Evolutionary conservation across 2,329 filamentous ascomycete species (phyloP), one percentile per base, ranked within the genome.

Genomic region (Fusarium tupiense): DNA sequence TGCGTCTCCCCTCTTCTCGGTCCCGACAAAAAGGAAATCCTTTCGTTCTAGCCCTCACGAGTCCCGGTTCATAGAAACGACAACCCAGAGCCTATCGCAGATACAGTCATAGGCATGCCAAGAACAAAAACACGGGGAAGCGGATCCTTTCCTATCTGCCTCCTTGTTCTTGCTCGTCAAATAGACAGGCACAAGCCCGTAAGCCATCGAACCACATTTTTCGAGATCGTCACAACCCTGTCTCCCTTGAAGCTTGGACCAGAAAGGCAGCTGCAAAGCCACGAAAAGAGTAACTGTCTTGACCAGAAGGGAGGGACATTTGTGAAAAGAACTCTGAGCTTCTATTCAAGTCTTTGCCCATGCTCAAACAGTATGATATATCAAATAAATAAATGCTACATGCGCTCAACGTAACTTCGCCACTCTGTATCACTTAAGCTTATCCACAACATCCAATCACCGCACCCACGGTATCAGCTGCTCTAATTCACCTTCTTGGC

Each of bases 211-310:
- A 65, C 61, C 70, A 67, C 41, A 63, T 57, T 22, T 53, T 50
- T 52, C 35, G 16, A 58, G 13, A 54, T 63, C 26, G 53, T 61
- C 29, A n/a, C 63, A 62, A 64, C 56, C 47, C 54, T 66, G 47
- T 17, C 43, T 38, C 29, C 40, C 35, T 52, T 53, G 46, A 61
- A 63, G 62, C 72, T 67, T 69, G 38, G 37, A 65, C 59, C 24
- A 74, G 62, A 62, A 74, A 58, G 63, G 61, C 69, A 75, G 52
- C 66, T 74, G 52, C 37, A 53, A 68, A 61, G 67, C 47, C 63
- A 73, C 64, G n/a, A 54, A 46, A 56, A 49, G 35, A 35, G 66
- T 38, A 37, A 35, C 11, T 41, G 35, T 37, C 40, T 16, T 53
- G 22, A 53, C 37, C 50, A 61, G 24, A 38, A 67, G 26, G 33